These are phyloP conservation scores for Stephania yunnanensis DNA, from an alignment of 164 flowering plant species.

Conservation along the genomic window DNA sequence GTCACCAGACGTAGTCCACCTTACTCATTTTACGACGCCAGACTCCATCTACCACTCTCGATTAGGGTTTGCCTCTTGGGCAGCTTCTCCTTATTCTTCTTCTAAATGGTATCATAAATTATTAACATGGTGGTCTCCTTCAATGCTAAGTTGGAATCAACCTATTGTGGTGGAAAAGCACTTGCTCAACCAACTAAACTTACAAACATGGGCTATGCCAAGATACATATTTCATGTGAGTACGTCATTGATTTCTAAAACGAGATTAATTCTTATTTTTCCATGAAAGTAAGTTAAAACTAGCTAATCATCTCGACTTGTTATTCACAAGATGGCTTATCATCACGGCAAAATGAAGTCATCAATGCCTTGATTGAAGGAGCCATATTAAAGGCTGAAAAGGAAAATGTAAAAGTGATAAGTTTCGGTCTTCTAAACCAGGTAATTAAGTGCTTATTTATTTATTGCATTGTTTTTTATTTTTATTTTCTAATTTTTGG, in stretches of 20 bases:
- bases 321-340: conserved; percentile 30
- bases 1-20: conserved; percentile 48
- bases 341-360: conserved; percentile 30
- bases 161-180: conserved; percentile 51
- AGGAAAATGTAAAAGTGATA: conserved; percentile 45
- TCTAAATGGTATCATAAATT: conserved; percentile 56
- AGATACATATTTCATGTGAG: conserved; percentile 35
- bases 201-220: conserved; percentile 63
- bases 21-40: conserved; percentile 59
- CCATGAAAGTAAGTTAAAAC: too few relatives aligned
- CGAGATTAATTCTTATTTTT: too few relatives aligned
- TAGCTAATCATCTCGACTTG: not conserved
- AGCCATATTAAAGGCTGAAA: conserved; percentile 57
- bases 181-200: conserved; percentile 32
- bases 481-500: too few relatives aligned
- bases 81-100: conserved; percentile 48
- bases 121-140: conserved; percentile 31
- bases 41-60: conserved; percentile 59
- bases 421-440: conserved; percentile 68
- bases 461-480: too few relatives aligned
- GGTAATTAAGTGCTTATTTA: conserved; percentile 22
- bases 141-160: conserved; percentile 41
- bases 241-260: too few relatives aligned
- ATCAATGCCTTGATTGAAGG: conserved; percentile 59
- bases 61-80: conserved; percentile 51